Conservation (phyloP, 1,284 basidiomycete species). For the Cystobasidium pallidum region DNA sequence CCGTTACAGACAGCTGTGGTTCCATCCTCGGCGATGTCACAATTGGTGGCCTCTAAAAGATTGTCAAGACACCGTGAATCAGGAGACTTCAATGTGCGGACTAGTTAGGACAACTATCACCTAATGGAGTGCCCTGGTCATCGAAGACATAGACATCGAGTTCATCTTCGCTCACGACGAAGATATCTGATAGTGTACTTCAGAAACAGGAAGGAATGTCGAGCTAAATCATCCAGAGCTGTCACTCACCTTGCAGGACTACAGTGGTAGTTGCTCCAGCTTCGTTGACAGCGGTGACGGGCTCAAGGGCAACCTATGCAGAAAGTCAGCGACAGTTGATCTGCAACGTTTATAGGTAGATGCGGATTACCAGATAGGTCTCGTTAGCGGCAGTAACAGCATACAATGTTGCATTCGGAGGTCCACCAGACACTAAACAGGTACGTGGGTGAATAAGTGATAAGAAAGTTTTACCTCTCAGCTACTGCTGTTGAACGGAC, state of each 20-base stretch:
- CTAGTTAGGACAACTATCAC: background rate
- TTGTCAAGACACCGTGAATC: background rate
- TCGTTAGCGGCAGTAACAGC: conserved; percentile 5
- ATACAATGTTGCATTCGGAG: background rate
- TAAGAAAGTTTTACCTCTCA: too few relatives aligned
- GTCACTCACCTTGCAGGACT: background rate
- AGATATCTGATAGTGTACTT: conserved; percentile 8
- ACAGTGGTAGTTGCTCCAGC: background rate
- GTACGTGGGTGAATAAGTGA: too few relatives aligned
- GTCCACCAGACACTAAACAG: background rate
- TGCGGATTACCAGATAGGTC: conserved; percentile 12
- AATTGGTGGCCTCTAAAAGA: background rate
- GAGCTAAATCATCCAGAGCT: background rate
- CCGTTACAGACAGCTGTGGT: conserved; percentile 3
- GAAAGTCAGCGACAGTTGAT: background rate
- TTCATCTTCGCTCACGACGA: conserved; percentile 1
- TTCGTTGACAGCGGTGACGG: background rate
- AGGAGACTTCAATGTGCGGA: background rate
- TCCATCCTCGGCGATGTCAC: background rate
- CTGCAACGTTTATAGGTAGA: background rate
- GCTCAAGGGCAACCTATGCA: background rate
- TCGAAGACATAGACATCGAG: conserved; percentile 13
- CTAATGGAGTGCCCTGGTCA: conserved; percentile 1
- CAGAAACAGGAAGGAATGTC: too few relatives aligned
- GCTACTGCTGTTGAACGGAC: too few relatives aligned